Base-by-base conservation (phyloP, 1,139 yeast genomes). In the Geotrichum cucujoidarum region DNA sequence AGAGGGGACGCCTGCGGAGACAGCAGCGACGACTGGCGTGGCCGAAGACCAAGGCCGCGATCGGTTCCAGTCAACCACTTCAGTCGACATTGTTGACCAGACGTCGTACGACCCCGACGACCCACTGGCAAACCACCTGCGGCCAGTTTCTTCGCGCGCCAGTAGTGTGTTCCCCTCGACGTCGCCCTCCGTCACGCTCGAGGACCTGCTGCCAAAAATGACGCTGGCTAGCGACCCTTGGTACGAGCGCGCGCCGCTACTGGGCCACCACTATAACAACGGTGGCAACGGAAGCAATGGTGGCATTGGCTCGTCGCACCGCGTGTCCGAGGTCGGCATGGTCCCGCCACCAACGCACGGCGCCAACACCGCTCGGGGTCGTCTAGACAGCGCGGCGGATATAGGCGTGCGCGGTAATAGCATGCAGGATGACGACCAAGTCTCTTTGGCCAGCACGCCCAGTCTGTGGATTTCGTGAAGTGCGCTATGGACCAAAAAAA, bases 381-480 rank as follows among this genome's bases (percentile, higher is more conserved):
- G 48, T 4, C 24, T 45, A 7, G 48, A 45, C 11, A 45, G 48
- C 31, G 22, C 43, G 16, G 40, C 43, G 4, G 48, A 45, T 14
- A 14, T 45, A 5, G 43, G 43, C 4, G 7, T 39, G 22, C 31
- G 32, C 10, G 27, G 33, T 8, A 33, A 27, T 11, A 21, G 20
- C 13, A 10, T 14, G 10, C 3, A 33, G 11, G 42, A 43, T 17
- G 46, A 43, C 27, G 48, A 45, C 34, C 39, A 39, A 24, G 17
- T 27, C 13, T 45, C 48, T 6, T 6, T 45, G 18, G 34, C 43
- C n/a, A 36, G 42, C 21, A 43, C 37, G 10, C 11, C 39, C 8
- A 27, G 37, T 5, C 27, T 45, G 5, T 45, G 48, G 48, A 45
- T 45, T 33, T 37, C 43, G 2, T 45, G 35, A 10, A 35, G 27